Evolutionary conservation across 2,329 filamentous ascomycete genomes (phyloP).

Genomic region (Harringtonia lauricola): DNA sequence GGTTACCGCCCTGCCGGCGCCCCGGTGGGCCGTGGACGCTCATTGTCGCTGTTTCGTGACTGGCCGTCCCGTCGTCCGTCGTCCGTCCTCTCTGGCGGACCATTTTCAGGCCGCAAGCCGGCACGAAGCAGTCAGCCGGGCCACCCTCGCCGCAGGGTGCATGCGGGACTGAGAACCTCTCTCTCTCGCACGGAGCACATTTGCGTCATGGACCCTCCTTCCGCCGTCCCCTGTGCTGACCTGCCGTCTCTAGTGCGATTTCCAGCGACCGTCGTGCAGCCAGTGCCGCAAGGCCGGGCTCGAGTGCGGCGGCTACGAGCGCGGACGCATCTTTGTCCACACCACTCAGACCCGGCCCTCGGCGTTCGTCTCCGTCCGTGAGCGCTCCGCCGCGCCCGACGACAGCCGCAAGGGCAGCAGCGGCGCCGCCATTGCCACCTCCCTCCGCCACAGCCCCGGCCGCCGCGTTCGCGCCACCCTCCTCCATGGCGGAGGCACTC

Average conservation of each 20-base stretch:
- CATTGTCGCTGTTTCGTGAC: too few relatives aligned
- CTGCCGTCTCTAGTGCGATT: constrained; percentile 11
- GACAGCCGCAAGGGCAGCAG: neutral
- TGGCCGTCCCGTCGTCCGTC: too few relatives aligned
- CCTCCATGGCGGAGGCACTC: neutral
- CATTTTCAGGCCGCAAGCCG: too few relatives aligned
- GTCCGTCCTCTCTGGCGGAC: neutral
- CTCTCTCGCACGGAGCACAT: neutral
- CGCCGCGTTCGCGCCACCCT: neutral
- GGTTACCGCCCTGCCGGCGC: too few relatives aligned
- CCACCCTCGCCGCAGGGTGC: too few relatives aligned
- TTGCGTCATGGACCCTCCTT: neutral
- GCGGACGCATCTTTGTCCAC: constrained; percentile 14
- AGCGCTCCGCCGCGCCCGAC: constrained; percentile 3
- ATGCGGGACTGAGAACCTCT: neutral
- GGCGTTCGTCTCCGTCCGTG: constrained; percentile 3
- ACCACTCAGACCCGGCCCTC: constrained; percentile 7
- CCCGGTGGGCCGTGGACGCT: too few relatives aligned
- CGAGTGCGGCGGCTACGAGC: constrained; percentile 15
- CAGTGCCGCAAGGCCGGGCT: constrained; percentile 13
- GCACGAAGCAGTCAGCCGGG: too few relatives aligned
- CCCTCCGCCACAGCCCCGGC: neutral
- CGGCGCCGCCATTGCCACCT: neutral
- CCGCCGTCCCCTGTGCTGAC: neutral
- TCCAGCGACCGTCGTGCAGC: constrained; percentile 12